Conservation (phyloP, 495 filamentous ascomycete species). For the Podospora pseudoanserina region DNA sequence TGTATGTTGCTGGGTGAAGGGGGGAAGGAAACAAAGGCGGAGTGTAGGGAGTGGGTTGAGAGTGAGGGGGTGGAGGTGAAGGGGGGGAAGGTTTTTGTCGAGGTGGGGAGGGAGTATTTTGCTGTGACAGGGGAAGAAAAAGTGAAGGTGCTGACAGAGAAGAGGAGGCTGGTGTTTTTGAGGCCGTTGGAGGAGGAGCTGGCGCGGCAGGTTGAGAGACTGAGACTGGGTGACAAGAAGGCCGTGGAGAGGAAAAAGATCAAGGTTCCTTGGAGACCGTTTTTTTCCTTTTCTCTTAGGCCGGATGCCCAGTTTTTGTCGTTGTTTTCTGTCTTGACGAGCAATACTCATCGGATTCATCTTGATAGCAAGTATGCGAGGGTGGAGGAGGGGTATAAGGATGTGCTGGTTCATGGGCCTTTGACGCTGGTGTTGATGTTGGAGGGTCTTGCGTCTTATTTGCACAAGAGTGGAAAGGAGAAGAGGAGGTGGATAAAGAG, state of each 20-base stretch:
- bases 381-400: slow-evolving; percentile 66
- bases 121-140: slow-evolving; percentile 4
- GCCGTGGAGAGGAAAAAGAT: neutral
- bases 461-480: neutral
- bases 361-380: slow-evolving; percentile 69
- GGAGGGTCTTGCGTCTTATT: slow-evolving; percentile 43
- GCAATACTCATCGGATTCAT: slow-evolving; percentile 84
- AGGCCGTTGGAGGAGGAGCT: neutral
- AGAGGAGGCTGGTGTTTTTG: neutral
- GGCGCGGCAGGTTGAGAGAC: neutral
- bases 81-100: slow-evolving; percentile 43
- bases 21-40: slow-evolving; percentile 44
- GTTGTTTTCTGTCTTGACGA: slow-evolving; percentile 79
- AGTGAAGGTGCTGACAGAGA: neutral
- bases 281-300: slow-evolving; percentile 57
- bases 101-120: slow-evolving; percentile 36
- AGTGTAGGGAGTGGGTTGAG: slow-evolving; percentile 61
- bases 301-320: slow-evolving; percentile 69
- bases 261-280: slow-evolving; percentile 36
- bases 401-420: slow-evolving; percentile 81
- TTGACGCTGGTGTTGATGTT: slow-evolving; percentile 74
- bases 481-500: slow-evolving; percentile 35
- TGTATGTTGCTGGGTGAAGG: slow-evolving; percentile 24
- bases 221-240: too few species aligned
- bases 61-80: too few species aligned